phyloP scores from a whole-genome alignment of 768 basidiomycete species.

The Naganishia vaughanmartiniae region DNA sequence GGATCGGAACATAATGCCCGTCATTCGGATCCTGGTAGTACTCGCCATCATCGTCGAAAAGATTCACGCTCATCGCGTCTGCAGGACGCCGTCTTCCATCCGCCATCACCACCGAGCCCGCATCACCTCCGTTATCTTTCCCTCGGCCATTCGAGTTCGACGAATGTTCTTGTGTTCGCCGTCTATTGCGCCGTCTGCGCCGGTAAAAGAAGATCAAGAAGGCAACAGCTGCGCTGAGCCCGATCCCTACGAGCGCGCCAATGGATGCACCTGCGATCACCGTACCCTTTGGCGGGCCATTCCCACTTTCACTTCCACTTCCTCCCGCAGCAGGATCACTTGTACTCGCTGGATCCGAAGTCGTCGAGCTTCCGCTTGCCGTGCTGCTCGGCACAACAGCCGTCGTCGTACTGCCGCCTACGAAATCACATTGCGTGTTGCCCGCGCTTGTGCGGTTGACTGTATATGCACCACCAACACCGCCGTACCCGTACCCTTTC shows the following conservation, averaged over 20 bases:
- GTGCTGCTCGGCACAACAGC: neutral
- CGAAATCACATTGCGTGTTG: neutral
- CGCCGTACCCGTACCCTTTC: constrained; percentile 28
- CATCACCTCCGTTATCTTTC: neutral
- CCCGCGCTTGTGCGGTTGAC: constrained; percentile 23
- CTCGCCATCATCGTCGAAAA: constrained; percentile 13
- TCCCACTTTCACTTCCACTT: no score
- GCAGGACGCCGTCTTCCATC: constrained; percentile 21
- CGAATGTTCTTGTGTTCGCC: neutral
- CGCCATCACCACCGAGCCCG: constrained; percentile 9
- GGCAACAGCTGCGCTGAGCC: constrained; percentile 23
- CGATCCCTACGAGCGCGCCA: constrained; percentile 27
- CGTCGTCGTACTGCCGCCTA: constrained; percentile 13
- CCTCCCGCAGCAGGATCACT: constrained; percentile 11
- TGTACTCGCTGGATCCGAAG: neutral
- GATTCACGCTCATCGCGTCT: constrained; percentile 18
- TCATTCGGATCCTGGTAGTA: constrained; percentile 15
- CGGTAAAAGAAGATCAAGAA: constrained; percentile 22
- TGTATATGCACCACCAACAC: constrained; percentile 8
- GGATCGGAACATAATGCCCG: constrained; percentile 12
- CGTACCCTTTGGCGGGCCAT: constrained; percentile 12
- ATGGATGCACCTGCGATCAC: constrained; percentile 23
- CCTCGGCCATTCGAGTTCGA: neutral
- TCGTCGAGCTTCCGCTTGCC: neutral
- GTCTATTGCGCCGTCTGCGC: constrained; percentile 10